A percentile compares a stretch with the other conserved stretches of the same genome.
These are phyloP conservation scores for Forsythia viridissima DNA, from an alignment of 257 asterid genomes.

Conservation along the genomic window DNA sequence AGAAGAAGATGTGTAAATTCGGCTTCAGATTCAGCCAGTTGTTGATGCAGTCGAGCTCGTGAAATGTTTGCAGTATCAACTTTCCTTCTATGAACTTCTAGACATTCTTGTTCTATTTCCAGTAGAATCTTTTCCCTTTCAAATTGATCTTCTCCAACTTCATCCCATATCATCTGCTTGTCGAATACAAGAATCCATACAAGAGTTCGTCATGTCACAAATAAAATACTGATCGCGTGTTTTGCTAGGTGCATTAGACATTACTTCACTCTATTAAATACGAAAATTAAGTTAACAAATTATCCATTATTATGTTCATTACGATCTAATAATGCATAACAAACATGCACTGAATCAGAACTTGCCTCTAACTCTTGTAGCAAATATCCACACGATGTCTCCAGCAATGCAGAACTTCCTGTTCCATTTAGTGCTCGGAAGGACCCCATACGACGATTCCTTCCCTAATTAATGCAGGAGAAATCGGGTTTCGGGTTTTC, in stretches of 20 bases:
- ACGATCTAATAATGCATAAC: background rate
- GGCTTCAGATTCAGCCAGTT: conserved; percentile 93
- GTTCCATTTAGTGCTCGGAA: conserved; percentile 48
- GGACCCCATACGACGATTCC: conserved; percentile 61
- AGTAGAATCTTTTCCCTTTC: conserved; percentile 74
- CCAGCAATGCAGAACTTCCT: conserved; percentile 65
- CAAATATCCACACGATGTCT: conserved; percentile 87
- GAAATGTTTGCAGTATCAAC: conserved; percentile 88
- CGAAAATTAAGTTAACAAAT: background rate
- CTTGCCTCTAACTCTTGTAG: conserved; percentile 90
- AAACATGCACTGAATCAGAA: conserved; percentile 1
- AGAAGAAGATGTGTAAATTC: conserved; percentile 85
- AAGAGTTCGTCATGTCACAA: background rate
- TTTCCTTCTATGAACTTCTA: conserved; percentile 86
- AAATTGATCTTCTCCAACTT: conserved; percentile 79
- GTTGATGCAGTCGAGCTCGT: conserved; percentile 85
- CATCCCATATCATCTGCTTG: conserved; percentile 96
- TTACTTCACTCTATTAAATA: conserved; percentile 1
- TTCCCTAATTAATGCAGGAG: background rate
- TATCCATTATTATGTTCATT: background rate
- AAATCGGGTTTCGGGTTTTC: conserved; percentile 6
- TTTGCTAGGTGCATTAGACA: background rate
- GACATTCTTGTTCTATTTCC: conserved; percentile 91
- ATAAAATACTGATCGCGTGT: background rate
- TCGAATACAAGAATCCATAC: background rate